Conservation (phyloP, 2,329 filamentous ascomycete genomes). For the Aspergillus calidoustus region DNA sequence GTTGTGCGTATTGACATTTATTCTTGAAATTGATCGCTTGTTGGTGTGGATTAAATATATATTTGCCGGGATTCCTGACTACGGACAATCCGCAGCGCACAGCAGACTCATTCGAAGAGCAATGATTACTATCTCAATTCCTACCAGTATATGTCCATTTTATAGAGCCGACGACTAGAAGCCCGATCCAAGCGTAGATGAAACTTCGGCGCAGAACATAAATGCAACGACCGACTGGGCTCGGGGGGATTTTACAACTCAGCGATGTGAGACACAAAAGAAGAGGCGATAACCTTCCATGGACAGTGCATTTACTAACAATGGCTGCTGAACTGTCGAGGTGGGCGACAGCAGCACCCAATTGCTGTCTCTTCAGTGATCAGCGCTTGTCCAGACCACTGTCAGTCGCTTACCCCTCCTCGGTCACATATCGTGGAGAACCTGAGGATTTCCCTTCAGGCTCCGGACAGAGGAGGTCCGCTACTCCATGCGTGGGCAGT, state of each 20-base stretch:
- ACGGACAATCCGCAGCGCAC: not conserved
- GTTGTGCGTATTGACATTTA: not conserved
- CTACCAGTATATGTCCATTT: not conserved
- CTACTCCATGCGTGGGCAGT: conserved; percentile 15
- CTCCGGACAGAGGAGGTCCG: conserved; percentile 19
- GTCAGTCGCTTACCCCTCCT: too few relatives aligned
- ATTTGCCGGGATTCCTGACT: not conserved
- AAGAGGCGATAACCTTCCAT: not conserved
- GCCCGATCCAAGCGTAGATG: conserved; percentile 8
- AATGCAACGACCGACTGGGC: not conserved
- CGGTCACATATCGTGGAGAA: not conserved
- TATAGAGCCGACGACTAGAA: conserved; percentile 1
- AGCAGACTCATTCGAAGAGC: not conserved
- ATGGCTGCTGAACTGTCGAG: conserved; percentile 12
- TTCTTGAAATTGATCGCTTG: not conserved
- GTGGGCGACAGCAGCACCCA: conserved; percentile 26
- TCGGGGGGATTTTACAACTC: conserved; percentile 1
- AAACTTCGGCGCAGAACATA: conserved; percentile 13
- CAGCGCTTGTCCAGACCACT: conserved; percentile 30
- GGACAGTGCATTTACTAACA: too few relatives aligned
- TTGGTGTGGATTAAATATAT: not conserved
- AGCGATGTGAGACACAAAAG: not conserved
- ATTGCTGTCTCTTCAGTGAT: conserved; percentile 34
- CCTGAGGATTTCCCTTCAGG: conserved; percentile 25
- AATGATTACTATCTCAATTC: not conserved